Percentiles rank a stretch among this genome's conserved stretches.
Evolutionary conservation across 306 rosid genomes (phyloP).

Genomic region (Quercus gilva): DNA sequence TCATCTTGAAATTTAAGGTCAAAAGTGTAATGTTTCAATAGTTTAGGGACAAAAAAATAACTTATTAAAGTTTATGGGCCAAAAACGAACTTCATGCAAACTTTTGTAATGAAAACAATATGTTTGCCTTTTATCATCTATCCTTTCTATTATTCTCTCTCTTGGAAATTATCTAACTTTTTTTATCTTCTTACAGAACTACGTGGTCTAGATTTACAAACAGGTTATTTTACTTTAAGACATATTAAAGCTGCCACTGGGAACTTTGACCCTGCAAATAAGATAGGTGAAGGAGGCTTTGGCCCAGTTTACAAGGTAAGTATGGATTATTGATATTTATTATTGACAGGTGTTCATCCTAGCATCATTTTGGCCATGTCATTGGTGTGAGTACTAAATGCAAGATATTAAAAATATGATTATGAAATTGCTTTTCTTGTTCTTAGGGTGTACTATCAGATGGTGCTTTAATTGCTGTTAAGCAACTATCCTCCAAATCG

Average conservation of each 20-base stretch:
- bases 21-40: too few relatives aligned
- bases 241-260: conserved; percentile 62
- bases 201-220: conserved; percentile 43
- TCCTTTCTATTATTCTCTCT: not conserved
- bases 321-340: not conserved
- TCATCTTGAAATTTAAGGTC: too few relatives aligned
- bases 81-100: too few relatives aligned
- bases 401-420: not conserved
- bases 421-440: conserved; percentile 7
- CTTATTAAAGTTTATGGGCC: too few relatives aligned
- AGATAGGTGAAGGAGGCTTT: conserved; percentile 82
- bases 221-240: conserved; percentile 57
- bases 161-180: not conserved
- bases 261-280: conserved; percentile 51
- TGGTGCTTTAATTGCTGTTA: conserved; percentile 74
- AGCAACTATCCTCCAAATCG: conserved; percentile 86
- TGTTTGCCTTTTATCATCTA: not conserved
- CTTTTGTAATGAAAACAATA: too few relatives aligned
- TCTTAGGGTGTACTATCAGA: conserved; percentile 66
- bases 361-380: not conserved
- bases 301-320: conserved; percentile 77
- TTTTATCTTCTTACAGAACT: conserved; percentile 41
- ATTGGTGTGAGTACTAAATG: not conserved
- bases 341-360: not conserved
- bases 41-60: too few relatives aligned